Base-by-base conservation (phyloP, 306 rosid species). In the Fragaria vesca region DNA sequence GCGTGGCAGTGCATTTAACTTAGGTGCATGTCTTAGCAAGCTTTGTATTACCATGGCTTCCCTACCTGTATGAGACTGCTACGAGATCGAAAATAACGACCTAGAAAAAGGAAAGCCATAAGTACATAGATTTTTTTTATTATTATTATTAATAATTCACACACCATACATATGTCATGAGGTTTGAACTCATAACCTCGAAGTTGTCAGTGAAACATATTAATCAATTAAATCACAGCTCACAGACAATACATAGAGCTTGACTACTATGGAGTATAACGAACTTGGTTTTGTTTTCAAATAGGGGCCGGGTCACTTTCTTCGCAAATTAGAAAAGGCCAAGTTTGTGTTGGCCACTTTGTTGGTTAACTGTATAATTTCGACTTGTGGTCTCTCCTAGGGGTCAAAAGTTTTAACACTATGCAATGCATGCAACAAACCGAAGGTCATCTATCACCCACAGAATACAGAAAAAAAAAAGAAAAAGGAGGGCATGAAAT, bases 381-480 rank as follows among this genome's bases (percentile, higher is more conserved):
- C 26, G 36, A 21, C 66, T 26, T 12, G 36, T 12, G 66, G 32
- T 21, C 36, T 12, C 66, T 26, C 66, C 66, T 10, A 60, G 66
- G 66, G 17, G 5, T 20, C 62, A n/a, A 57, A 57, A 57, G 4
- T n/a, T n/a, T 42, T 42, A 42, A 32, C 36, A 32, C 30, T 2
- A 9, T 60, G 32, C 34, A 24, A 73, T 73, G 83, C 83, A 80
- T 73, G 83, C 70, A 66, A 74, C 75, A 74, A 54, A 43, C 15
- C 28, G 48, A n/a, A 26, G 74, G 83, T 80, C 83, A 80, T 45
- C 83, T 2, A 40, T 65, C 78, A 66, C 15, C 60, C 57, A 11
- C 6, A 43, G 7, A 38, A 43, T 7, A 54, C 26, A 73, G 3
- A 24, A 21, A 11, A 1, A 57, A 57, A 21, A 2, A 32, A 32